Conservation (phyloP, 2,329 filamentous ascomycete species). For the Sporothrix pseudoabietina region DNA sequence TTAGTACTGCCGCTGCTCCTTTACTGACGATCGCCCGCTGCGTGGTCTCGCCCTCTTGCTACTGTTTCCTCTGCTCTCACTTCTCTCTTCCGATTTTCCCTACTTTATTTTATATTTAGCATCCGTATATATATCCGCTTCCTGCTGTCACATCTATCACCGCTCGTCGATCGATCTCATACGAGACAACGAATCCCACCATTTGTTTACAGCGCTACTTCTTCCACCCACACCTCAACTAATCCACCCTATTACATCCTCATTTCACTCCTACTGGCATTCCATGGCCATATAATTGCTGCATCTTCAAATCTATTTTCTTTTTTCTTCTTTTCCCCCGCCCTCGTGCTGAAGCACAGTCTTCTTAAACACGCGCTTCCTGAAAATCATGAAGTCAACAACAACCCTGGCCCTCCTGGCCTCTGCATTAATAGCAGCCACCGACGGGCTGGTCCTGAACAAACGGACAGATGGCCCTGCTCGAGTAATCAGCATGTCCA, state of each 20-base stretch:
- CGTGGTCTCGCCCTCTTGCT: slow-evolving; percentile 11
- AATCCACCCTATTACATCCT: background rate
- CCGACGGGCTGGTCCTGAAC: slow-evolving; percentile 39
- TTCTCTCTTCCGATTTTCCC: background rate
- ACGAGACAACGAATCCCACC: slow-evolving; percentile 6
- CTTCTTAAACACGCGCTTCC: background rate
- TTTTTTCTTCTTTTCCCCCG: background rate
- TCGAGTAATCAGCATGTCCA: slow-evolving; percentile 51
- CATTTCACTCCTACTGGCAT: background rate
- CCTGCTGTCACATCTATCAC: background rate
- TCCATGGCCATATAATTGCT: background rate
- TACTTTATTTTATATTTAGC: slow-evolving; percentile 2
- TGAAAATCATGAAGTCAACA: slow-evolving; percentile 43
- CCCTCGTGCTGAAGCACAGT: background rate
- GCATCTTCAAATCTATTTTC: background rate
- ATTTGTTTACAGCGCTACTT: background rate
- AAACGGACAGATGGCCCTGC: slow-evolving; percentile 42
- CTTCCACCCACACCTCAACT: background rate
- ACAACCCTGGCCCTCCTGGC: slow-evolving; percentile 40
- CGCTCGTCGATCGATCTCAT: slow-evolving; percentile 19
- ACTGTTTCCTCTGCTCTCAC: background rate
- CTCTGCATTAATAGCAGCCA: slow-evolving; percentile 37
- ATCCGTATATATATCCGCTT: slow-evolving; percentile 1
- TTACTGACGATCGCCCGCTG: background rate
- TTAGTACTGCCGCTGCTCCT: slow-evolving; percentile 5